Evolutionary conservation across 306 rosid species (phyloP).

Genomic region (Vigna unguiculata): DNA sequence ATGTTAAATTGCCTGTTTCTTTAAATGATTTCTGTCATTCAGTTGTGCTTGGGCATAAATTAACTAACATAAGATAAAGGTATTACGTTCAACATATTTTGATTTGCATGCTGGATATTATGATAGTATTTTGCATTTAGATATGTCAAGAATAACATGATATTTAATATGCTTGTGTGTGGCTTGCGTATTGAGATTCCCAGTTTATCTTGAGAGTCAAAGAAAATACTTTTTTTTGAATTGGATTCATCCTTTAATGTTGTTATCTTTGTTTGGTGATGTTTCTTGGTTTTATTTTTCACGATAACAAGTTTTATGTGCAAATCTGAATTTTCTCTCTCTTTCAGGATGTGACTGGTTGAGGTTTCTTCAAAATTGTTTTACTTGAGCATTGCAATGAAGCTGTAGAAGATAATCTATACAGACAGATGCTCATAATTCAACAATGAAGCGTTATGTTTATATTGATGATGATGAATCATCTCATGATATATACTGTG

Average conservation of each 20-base stretch:
- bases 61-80: slow-evolving; percentile 17
- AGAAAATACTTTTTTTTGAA: neutral
- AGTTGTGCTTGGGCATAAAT: neutral
- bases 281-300: slow-evolving; percentile 36
- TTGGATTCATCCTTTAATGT: slow-evolving; percentile 31
- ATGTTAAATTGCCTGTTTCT: neutral
- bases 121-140: slow-evolving; percentile 34
- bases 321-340: slow-evolving; percentile 14
- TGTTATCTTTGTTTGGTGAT: slow-evolving; percentile 31
- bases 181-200: slow-evolving; percentile 12
- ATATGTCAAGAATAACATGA: slow-evolving; percentile 6
- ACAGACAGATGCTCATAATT: slow-evolving; percentile 48
- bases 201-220: slow-evolving; percentile 2
- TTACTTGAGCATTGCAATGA: slow-evolving; percentile 44
- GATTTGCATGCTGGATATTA: slow-evolving; percentile 21
- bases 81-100: slow-evolving; percentile 3
- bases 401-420: slow-evolving; percentile 43
- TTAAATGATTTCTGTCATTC: slow-evolving; percentile 3
- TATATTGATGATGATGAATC: slow-evolving; percentile 88
- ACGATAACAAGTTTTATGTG: slow-evolving; percentile 17
- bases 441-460: slow-evolving; percentile 83
- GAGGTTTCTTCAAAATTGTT: slow-evolving; percentile 25
- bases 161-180: slow-evolving; percentile 8
- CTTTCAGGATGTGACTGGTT: slow-evolving; percentile 35
- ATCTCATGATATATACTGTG: slow-evolving; percentile 65